phyloP scores from a whole-genome alignment of 164 flowering plant species.

The Vitis riparia region DNA sequence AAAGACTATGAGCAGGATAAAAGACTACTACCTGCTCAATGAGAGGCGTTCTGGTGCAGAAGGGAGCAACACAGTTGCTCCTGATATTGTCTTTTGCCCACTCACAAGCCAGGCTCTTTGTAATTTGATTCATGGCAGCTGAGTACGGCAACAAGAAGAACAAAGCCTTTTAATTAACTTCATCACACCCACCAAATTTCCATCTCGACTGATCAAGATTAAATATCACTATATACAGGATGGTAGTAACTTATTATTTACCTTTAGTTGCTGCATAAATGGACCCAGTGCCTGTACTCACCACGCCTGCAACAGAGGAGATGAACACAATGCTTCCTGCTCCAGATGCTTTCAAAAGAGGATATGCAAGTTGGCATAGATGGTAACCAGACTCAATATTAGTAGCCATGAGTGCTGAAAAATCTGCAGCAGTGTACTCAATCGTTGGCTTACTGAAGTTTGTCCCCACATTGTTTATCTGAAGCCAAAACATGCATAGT shows the following conservation, averaged over 20 bases:
- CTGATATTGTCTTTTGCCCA: conserved; percentile 86
- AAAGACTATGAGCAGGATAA: conserved; percentile 1
- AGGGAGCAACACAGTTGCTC: conserved; percentile 63
- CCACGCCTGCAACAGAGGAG: conserved; percentile 72
- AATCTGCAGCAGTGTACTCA: conserved; percentile 58
- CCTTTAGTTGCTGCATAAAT: conserved; percentile 73
- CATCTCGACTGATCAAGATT: no score
- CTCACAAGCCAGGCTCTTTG: conserved; percentile 78
- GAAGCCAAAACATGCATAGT: not conserved
- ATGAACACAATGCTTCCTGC: conserved; percentile 70
- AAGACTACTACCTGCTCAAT: conserved; percentile 45
- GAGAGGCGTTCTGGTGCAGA: conserved; percentile 66
- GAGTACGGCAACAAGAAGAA: no score
- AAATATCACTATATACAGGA: not conserved
- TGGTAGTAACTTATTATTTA: conserved; percentile 7
- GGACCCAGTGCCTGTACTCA: conserved; percentile 37
- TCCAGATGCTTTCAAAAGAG: conserved; percentile 72
- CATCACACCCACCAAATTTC: no score
- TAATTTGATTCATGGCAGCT: conserved; percentile 37
- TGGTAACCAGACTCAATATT: conserved; percentile 76
- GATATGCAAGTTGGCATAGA: conserved; percentile 69
- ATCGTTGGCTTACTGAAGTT: conserved; percentile 46
- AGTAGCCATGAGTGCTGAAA: conserved; percentile 44
- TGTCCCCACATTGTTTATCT: conserved; percentile 77
- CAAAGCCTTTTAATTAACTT: no score